A percentile compares a stretch with the other conserved stretches of the same genome.
Evolutionary conservation across 2,329 filamentous ascomycete species (phyloP).

Genomic region (Bipolaris cookei): DNA sequence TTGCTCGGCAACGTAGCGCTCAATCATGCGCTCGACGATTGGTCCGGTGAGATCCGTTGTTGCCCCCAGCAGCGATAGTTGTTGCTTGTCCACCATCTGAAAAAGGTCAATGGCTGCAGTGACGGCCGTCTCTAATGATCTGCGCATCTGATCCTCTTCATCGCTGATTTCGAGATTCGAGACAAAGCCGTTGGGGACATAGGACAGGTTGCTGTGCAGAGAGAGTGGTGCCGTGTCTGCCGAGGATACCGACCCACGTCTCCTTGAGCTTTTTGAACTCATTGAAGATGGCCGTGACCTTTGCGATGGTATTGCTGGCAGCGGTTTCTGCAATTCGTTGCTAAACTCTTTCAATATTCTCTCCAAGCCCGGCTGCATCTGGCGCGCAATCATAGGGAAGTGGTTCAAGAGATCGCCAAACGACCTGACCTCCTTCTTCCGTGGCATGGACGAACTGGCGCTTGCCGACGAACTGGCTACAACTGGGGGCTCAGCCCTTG

Average conservation of each 20-base stretch:
- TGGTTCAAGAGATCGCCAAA: slow-evolving; percentile 89
- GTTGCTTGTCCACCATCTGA: slow-evolving; percentile 93
- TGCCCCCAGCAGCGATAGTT: slow-evolving; percentile 86
- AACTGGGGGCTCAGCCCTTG: slow-evolving; percentile 8
- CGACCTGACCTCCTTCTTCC: slow-evolving; percentile 88
- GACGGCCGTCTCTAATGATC: slow-evolving; percentile 87
- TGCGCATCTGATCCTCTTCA: slow-evolving; percentile 88
- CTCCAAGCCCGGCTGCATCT: slow-evolving; percentile 93
- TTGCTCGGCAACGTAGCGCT: slow-evolving; percentile 92
- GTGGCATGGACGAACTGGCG: slow-evolving; percentile 56
- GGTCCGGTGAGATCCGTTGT: slow-evolving; percentile 94
- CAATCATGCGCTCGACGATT: slow-evolving; percentile 89
- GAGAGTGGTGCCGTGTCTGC: slow-evolving; percentile 45
- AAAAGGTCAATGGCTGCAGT: slow-evolving; percentile 95
- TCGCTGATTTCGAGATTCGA: slow-evolving; percentile 73
- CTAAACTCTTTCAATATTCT: slow-evolving; percentile 89
- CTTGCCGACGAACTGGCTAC: slow-evolving; percentile 29
- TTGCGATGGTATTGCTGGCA: slow-evolving; percentile 72
- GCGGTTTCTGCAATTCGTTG: slow-evolving; percentile 80
- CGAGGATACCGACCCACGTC: slow-evolving; percentile 47
- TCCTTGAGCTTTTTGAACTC: slow-evolving; percentile 42
- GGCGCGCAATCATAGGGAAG: slow-evolving; percentile 93
- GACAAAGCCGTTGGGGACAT: slow-evolving; percentile 46
- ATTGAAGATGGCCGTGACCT: slow-evolving; percentile 41
- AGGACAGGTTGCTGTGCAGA: slow-evolving; percentile 47